Evolutionary conservation across 306 rosid species (phyloP), one percentile per base, ranked within the genome.

Genomic region (Vigna reflexopilosa): DNA sequence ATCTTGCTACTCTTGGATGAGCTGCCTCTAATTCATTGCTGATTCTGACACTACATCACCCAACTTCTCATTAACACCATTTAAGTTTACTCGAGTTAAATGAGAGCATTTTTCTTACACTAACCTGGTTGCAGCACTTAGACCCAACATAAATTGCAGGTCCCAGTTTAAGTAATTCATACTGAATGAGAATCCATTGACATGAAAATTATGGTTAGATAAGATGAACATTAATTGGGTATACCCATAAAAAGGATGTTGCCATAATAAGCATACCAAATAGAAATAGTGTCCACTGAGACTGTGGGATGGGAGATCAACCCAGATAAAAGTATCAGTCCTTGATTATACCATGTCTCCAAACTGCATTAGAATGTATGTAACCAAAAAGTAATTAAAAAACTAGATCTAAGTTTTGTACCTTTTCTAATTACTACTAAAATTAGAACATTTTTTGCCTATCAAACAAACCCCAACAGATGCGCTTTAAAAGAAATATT

Each of bases 291-390:
- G 72, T 86, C 91, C 17, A 86, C 61, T 10, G 91, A 38, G 73
- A 86, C 24, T 48, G 89, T 84, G 9, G 90, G 91, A 65, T 87
- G 75, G 24, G 62, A 32, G 7, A 90, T 89, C 3, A 91, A 84
- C 76, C 96, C 96, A 75, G 93, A 85, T 78, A 91, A 76, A 47
- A 87, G 89, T 19, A 88, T 85, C 26, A 87, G 85, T 57, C 91
- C 89, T 58, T 85, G 91, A 65, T 70, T 80, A 80, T 87, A 89
- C 90, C 96, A 91, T 85, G 83, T 86, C 89, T 91, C 91, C 88
- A 91, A 85, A 82, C 89, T 82, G 65, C 82, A 80, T 32, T 14
- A 66, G 51, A 42, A 55, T 58, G 70, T 13, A 75, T 17, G 45
- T 9, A 40, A 9, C 45, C 10, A 6, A 36, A 36, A 6, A 6